Evolutionary conservation across 768 basidiomycete genomes (phyloP), one percentile per base, ranked within the genome.

Genomic region (Lentinus brumalis): DNA sequence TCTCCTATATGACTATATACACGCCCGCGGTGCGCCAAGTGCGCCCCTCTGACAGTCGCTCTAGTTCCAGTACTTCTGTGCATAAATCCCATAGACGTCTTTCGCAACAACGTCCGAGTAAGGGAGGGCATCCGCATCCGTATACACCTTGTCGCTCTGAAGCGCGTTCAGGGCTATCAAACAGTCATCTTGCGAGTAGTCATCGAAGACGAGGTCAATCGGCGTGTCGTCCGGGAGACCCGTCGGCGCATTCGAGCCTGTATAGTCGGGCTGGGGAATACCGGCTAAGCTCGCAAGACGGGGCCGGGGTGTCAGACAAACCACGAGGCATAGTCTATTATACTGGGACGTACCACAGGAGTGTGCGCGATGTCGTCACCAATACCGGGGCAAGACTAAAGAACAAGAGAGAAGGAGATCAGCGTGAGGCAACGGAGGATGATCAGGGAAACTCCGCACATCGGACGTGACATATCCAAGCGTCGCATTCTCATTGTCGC

Each of bases 401-500:
- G 39, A 7, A 11, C 35, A 10, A 14, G 46, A 55, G 38, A 45
- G 30, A 30, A n/a, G 50, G 35, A 50, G 47, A 35, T 35, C 35
- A n/a, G 21, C 21, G 21, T 26, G 21, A 26, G 21, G 21, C 15
- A 38, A 8, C 1, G 11, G 11, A 6, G 7, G 35, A 14, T 14
- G 47, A 30, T 1, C 21, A 53, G 16, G n/a, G 35, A 53, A 39
- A 46, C 2, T 11, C 70, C 85, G 69, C 65, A 88, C 85, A 70
- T 91, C 89, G 1, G 72, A 66, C 5, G 91, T 92, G 26, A 92
- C 89, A 67, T 92, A 92, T 62, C 92, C 91, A n/a, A 86, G 73
- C 1, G 89, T 90, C 67, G 85, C 71, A 60, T 86, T 82, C 29
- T 69, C 62, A 16, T 80, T 75, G 1, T 76, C 81, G 16, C 79